Base-by-base conservation (phyloP, 1,139 yeast species). In the Debaryomyces sp. region DNA sequence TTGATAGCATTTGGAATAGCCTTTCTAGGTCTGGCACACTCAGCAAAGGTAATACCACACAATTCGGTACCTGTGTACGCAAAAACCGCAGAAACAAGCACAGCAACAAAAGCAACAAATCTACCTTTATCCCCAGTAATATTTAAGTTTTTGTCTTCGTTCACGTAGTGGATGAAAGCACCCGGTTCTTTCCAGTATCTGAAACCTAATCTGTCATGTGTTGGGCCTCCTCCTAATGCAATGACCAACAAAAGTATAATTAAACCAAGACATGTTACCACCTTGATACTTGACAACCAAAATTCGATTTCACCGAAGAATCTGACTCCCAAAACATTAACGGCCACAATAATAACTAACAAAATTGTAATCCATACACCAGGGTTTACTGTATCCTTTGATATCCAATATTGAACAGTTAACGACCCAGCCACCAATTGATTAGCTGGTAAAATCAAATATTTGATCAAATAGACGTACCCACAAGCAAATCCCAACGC, bases 21-120 rank as follows among this genome's bases (percentile, higher is more conserved):
- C 59, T 78, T 76, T 68, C 94, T 78, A 54, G 95, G 95, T 65
- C 87, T 82, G 56, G 79, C 75, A 51, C 91, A 85, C 70, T 88
- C 96, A 51, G 89, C 89, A 58, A 87, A 87, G 17, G 90, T 85
- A 58, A 87, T 81, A 55, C 78, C 78, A 53, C 52, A 66, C 58
- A 87, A 73, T 68, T 88, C 96, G n/a, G 90, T 83, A 62, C 95
- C 95, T 48, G 82, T 74, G 64, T 78, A 88, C 26, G 90, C 88
- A 61, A 87, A 87, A 9, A 86, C 85, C n/a, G 91, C 88, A 49
- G 83, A 80, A 49, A 85, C 90, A 57, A 86, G 75, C 13, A 82
- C 88, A 9, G 87, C 76, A 52, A 81, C 80, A 60, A 85, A 86
- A 0, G 89, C 68, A 39, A 86, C 87, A 60, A 87, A 86, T 54